Base-by-base conservation (phyloP, 2,329 filamentous ascomycete species). In the Anthostomella pinea region DNA sequence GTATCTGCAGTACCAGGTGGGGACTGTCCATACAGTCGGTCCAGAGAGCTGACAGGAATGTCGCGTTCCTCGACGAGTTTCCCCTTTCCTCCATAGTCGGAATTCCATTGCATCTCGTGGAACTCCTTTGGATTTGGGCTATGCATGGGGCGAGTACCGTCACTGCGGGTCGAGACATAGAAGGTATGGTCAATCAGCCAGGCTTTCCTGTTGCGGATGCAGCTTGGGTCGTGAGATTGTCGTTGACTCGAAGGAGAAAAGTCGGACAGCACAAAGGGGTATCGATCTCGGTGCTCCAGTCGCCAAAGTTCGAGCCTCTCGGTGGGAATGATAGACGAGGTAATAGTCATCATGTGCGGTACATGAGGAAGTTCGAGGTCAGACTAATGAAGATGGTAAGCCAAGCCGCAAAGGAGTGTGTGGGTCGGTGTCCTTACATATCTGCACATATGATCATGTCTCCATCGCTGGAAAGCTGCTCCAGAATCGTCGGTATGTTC, bases 281-380 rank as follows among this genome's bases (percentile, higher is more conserved):
- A 69, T 19, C 66, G 56, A 15, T 60, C 52, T 17, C 62, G 40
- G 28, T 68, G 64, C 9, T 54, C 48, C 19, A 49, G 49, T 31
- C 66, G 58, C 64, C 66, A 70, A 16, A 48, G 46, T 7, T 55
- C 40, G 3, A 70, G 57, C 16, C 32, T 52, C 11, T 56, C 44
- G 1, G 67, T 70, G 3, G 67, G 67, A 14, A 59, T 54, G 38
- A 70, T 65, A 4, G 57, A 57, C 4, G 65, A 58, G 19, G 65
- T 65, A 27, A 70, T 65, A 5, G 68, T 70, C 6, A 61, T 68
- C 48, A 70, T 65, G 46, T 70, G 68, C 9, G 68, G 68, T n/a
- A 68, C 58, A 38, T 70, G 68, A 27, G 68, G 68, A 24, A 70
- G 62, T 36, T 68, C 64, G 18, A 70, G 57, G 30, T 69, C 63